phyloP scores from a whole-genome alignment of 2,329 filamentous ascomycete species.

The Penicillium sp. region DNA sequence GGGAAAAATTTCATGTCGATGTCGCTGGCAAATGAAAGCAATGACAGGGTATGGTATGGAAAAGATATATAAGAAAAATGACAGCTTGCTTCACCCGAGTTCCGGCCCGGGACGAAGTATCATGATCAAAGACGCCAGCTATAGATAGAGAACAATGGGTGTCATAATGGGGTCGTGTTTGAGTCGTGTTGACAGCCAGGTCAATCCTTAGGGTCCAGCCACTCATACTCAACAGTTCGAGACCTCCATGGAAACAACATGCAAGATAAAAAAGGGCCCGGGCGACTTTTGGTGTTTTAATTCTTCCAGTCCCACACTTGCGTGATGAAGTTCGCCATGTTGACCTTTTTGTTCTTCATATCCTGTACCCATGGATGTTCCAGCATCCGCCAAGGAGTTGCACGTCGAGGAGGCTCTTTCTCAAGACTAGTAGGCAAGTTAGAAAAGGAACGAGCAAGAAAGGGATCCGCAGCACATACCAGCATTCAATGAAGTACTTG shows the following conservation, averaged over 20 bases:
- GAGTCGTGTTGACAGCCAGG: conserved; percentile 29
- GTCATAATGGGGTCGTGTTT: conserved; percentile 5
- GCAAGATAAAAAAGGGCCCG: background rate
- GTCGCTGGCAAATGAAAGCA: conserved; percentile 8
- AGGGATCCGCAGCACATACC: conserved; percentile 55
- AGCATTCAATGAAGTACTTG: conserved; percentile 99
- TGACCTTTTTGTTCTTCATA: conserved; percentile 93
- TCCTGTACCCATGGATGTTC: conserved; percentile 99
- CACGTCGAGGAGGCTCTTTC: conserved; percentile 83
- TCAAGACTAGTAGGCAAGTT: conserved; percentile 66
- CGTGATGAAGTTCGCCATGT: conserved; percentile 90
- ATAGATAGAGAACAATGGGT: conserved; percentile 3
- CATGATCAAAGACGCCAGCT: conserved; percentile 12
- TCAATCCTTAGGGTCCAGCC: conserved; percentile 29
- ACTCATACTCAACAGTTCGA: conserved; percentile 16
- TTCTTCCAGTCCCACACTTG: conserved; percentile 98
- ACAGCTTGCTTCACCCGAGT: conserved; percentile 12
- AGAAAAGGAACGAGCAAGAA: conserved; percentile 9
- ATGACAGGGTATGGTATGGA: conserved; percentile 26
- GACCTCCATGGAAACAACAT: background rate
- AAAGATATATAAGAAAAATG: conserved; percentile 1
- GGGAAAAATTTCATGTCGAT: conserved; percentile 10
- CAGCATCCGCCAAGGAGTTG: conserved; percentile 97
- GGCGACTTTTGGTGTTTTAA: conserved; percentile 30
- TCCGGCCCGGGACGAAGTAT: conserved; percentile 20